These are phyloP conservation scores for Calonectria multiphialidica DNA, from an alignment of 2,329 filamentous ascomycete genomes.

Conservation along the genomic window DNA sequence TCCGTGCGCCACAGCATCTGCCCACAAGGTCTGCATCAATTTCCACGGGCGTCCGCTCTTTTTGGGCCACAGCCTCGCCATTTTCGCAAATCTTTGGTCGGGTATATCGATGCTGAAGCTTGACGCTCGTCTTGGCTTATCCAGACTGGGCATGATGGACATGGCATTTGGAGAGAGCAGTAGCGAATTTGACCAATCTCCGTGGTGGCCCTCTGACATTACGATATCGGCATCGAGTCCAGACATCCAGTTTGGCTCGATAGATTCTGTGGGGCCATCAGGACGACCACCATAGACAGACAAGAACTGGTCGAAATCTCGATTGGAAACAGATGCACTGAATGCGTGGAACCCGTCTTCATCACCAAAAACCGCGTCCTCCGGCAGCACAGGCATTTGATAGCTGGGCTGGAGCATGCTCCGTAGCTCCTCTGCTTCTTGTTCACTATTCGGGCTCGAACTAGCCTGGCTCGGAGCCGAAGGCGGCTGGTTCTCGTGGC, in stretches of 20 bases:
- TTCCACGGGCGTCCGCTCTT: not conserved
- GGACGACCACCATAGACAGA: not conserved
- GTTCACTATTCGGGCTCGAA: not conserved
- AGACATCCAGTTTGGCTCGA: not conserved
- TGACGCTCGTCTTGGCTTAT: not conserved
- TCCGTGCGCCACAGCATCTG: not conserved
- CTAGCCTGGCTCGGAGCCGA: not conserved
- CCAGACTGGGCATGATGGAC: not conserved
- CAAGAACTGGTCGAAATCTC: not conserved
- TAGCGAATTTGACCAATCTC: not conserved
- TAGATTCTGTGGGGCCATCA: not conserved
- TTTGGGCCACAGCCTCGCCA: not conserved
- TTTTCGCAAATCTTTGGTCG: not conserved
- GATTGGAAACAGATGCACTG: not conserved
- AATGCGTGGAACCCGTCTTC: not conserved
- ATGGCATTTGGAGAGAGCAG: not conserved
- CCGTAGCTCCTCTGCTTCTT: not conserved
- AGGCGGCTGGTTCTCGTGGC: not conserved
- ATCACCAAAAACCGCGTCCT: not conserved
- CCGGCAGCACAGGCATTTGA: not conserved
- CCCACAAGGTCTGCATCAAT: not conserved
- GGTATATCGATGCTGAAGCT: not conserved
- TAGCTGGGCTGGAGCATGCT: not conserved
- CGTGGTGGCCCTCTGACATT: not conserved
- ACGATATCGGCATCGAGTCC: not conserved